Evolutionary conservation across 169 alveolate species (phyloP), one percentile per base, ranked within the genome.

Genomic region (Plasmodium relictum): DNA sequence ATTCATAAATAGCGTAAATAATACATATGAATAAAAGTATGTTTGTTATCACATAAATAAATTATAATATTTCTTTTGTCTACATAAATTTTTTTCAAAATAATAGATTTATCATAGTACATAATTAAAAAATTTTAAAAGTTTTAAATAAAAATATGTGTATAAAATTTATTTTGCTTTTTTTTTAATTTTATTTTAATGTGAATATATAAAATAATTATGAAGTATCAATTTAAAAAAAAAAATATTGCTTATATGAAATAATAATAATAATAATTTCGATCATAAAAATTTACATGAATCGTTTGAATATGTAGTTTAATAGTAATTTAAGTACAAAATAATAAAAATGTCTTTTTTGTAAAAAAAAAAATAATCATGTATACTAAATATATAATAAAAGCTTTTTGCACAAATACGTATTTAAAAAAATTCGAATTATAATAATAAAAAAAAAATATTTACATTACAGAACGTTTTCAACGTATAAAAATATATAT

Each of bases 291-390:
- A 14, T 16, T 45, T 45, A 50, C 45, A 45, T 18, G 6, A 26
- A 44, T 31, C 18, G 54, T 56, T 37, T 73, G 31, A 44, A 39
- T 73, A 31, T 14, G 31, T 31, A 31, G 39, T 31, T 31, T 31
- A 31, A 31, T 31, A 3, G 1, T 2, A 52, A 52, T 39, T 74
- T 52, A n/a, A 3, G 37, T 26, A 20, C 20, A 44, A 71, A 31
- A 16, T 65, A 45, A 52, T 80, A 61, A 80, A 80, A 80, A 68
- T 80, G 90, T 80, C 90, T 80, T 80, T 31, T 41, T 80, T 56
- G 37, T 41, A 68, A 54, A 58, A 58, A 73, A 68, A 41, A 74
- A 74, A 42, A 62, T 18, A 66, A 52, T 14, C 48, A 50, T 71
- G 68, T 52, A 72, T 22, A 73, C 26, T 71, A 16, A n/a, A 22